phyloP scores from a whole-genome alignment of 345 rosid genomes.

The Aurinia saxatilis region DNA sequence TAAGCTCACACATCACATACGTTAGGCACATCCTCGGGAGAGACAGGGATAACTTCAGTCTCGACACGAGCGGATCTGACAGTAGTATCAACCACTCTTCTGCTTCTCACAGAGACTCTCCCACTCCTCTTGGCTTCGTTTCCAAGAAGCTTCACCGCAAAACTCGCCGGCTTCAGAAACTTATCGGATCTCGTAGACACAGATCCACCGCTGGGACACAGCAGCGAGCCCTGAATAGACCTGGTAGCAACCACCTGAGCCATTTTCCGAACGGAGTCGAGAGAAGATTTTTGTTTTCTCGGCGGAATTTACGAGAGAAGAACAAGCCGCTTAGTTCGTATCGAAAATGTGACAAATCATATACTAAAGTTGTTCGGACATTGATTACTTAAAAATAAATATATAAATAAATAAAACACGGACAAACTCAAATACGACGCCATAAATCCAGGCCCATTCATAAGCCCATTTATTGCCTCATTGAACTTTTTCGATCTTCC shows the following conservation, averaged over 20 bases:
- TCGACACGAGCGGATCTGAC: conserved; percentile 49
- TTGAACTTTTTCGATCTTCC: too few species aligned
- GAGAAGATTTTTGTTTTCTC: conserved; percentile 6
- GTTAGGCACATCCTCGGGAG: conserved; percentile 59
- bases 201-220: conserved; percentile 42
- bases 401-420: too few species aligned
- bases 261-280: conserved; percentile 34
- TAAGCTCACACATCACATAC: conserved; percentile 29
- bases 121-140: conserved; percentile 23
- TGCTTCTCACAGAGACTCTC: conserved; percentile 22
- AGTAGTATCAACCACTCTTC: conserved; percentile 31
- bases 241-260: conserved; percentile 73
- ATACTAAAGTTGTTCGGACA: conserved; percentile 7
- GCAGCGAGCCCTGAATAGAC: conserved; percentile 48
- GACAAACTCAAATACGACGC: too few species aligned
- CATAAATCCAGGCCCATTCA: neutral
- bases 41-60: conserved; percentile 58
- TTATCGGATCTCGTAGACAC: conserved; percentile 36
- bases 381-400: too few species aligned
- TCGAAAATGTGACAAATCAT: conserved; percentile 42
- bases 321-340: conserved; percentile 42
- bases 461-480: neutral
- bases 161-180: conserved; percentile 43
- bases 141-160: conserved; percentile 37
- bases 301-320: conserved; percentile 41